Evolutionary conservation across 192 early-diverging fungal genomes (phyloP), one percentile per base, ranked within the genome.

Genomic region (Gamsiella multidivaricata): DNA sequence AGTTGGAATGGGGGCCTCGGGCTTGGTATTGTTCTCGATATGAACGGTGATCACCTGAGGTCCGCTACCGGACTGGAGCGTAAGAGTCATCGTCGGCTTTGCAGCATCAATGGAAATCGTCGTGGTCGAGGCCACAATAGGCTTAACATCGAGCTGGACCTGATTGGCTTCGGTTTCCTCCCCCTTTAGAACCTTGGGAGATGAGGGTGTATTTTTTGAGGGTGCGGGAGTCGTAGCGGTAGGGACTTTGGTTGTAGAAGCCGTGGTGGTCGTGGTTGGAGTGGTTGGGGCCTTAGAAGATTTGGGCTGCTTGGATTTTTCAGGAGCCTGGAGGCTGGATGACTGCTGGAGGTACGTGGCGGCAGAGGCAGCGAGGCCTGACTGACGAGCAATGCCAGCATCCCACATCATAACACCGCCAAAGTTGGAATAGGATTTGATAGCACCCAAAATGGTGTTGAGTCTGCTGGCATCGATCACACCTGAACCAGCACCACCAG

Each of bases 381-480:
- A 75, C 25, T 61, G 47, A 45, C 41, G 51, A 7, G 72, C 41
- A 6, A 66, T 42, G 0, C 72, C 72, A 18, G 64, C 85, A 75
- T 75, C 72, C 72, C 90, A 91, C 50, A 88, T 85, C 90, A 91
- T 91, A 10, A 90, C 90, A n/a, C 90, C 90, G 29, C 88, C 90
- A 61, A 90, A 86, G n/a, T 70, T 70, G 18, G 61, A 61, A 51
- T 84, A 81, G 51, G 80, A 54, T 5, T 28, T 39, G 11, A 83
- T 55, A 2, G 42, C 39, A 17, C 55, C 53, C 54, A 83, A 41
- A 12, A 85, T 73, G 10, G 25, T 56, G n/a, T 72, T 65, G 28
- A 83, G 62, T 20, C 50, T 42, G 1, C 14, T 61, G 15, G 68
- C 69, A 43, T 62, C 68, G 8, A 56, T 36, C 11, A 83, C 58